Percentiles rank a stretch among this genome's conserved stretches.
These are phyloP conservation scores for Alternaria metachromatica DNA, from an alignment of 2,329 filamentous ascomycete genomes.

Conservation along the genomic window DNA sequence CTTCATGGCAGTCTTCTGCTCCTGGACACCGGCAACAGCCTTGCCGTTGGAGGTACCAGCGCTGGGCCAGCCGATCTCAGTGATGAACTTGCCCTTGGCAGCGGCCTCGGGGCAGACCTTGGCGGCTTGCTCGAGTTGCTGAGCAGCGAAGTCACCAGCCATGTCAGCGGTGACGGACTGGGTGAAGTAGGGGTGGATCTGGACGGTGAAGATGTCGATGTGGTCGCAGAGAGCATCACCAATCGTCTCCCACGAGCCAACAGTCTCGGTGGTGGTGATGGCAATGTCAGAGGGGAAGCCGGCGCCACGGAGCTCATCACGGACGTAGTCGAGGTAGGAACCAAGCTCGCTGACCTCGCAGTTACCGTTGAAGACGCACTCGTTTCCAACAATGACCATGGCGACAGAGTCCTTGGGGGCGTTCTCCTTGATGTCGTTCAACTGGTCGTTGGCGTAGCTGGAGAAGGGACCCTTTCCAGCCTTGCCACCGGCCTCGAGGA, in stretches of 20 bases:
- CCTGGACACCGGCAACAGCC: constrained; percentile 68
- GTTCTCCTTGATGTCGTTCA: constrained; percentile 70
- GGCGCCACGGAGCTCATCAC: constrained; percentile 64
- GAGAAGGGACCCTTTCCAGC: constrained; percentile 52
- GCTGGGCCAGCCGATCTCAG: constrained; percentile 91
- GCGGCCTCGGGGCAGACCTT: constrained; percentile 67
- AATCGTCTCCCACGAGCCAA: constrained; percentile 75
- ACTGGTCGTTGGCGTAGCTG: constrained; percentile 72
- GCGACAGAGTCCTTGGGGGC: constrained; percentile 78
- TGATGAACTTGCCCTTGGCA: constrained; percentile 73
- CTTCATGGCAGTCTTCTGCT: constrained; percentile 77
- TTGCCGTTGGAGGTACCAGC: constrained; percentile 71
- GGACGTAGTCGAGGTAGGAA: constrained; percentile 72
- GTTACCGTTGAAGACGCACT: constrained; percentile 80
- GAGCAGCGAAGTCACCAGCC: constrained; percentile 78
- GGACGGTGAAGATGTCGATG: constrained; percentile 81
- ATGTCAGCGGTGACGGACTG: constrained; percentile 64
- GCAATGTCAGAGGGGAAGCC: constrained; percentile 72
- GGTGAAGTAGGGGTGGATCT: constrained; percentile 97
- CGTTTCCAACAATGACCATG: constrained; percentile 88
- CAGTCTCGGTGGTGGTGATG: constrained; percentile 84
- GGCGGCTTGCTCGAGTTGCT: constrained; percentile 75
- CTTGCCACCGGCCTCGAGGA: constrained; percentile 68
- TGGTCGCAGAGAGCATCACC: constrained; percentile 69
- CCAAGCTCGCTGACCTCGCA: constrained; percentile 69